A percentile compares a stretch with the other conserved stretches of the same genome.
Evolutionary conservation across 2,329 filamentous ascomycete species (phyloP).

Genomic region (Malbranchea cinnamomea): DNA sequence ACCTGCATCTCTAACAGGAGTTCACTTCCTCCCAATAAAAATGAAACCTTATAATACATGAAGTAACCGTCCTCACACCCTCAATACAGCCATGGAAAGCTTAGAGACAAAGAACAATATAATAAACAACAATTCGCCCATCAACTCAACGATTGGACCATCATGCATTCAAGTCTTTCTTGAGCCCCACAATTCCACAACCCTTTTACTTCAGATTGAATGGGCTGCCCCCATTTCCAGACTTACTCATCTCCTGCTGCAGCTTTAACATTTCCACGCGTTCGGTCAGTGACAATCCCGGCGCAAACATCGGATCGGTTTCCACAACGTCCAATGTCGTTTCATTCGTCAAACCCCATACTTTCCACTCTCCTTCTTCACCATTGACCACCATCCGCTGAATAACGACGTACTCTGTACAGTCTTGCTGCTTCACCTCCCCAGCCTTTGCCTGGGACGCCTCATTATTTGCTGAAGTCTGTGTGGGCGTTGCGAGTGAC

Average conservation of each 20-base stretch:
- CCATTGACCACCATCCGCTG: slow-evolving; percentile 31
- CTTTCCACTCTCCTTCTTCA: slow-evolving; percentile 30
- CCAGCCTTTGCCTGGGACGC: slow-evolving; percentile 5
- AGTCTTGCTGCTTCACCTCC: slow-evolving; percentile 25
- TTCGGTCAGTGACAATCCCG: slow-evolving; percentile 21
- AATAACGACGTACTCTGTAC: slow-evolving; percentile 36
- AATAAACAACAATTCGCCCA: too few species aligned
- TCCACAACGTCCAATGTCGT: slow-evolving; percentile 25
- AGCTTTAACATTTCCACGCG: slow-evolving; percentile 21
- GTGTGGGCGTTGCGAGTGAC: slow-evolving; percentile 16
- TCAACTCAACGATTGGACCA: too few species aligned
- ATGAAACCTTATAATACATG: too few species aligned
- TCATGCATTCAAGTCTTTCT: too few species aligned
- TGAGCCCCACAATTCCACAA: not conserved
- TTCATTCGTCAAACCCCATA: slow-evolving; percentile 35
- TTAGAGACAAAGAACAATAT: too few species aligned
- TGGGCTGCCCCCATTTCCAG: not conserved
- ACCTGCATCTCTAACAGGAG: too few species aligned
- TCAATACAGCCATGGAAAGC: too few species aligned
- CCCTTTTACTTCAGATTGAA: not conserved
- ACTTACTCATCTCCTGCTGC: slow-evolving; percentile 7
- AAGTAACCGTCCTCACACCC: too few species aligned
- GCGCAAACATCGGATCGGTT: slow-evolving; percentile 20
- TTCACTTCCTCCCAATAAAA: too few species aligned
- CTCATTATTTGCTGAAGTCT: slow-evolving; percentile 3